Percentiles rank a stretch among this genome's conserved stretches.
Conservation (phyloP, 495 filamentous ascomycete species). For the Hyaloscypha finlandica region DNA sequence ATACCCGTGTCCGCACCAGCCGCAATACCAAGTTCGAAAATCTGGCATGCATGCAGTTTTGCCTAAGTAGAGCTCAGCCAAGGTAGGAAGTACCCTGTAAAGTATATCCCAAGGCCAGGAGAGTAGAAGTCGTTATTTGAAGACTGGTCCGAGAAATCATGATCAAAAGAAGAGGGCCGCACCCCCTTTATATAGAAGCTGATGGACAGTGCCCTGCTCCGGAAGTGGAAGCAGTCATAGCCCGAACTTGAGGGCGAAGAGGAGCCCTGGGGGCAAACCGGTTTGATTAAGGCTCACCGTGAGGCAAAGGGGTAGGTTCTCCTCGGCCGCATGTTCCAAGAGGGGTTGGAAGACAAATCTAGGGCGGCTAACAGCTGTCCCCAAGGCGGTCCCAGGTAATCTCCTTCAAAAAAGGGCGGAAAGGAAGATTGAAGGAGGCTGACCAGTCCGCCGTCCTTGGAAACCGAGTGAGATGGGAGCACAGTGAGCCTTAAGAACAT, state of each 20-base stretch:
- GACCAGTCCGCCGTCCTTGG: neutral
- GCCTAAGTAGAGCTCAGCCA: neutral
- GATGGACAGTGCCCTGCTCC: neutral
- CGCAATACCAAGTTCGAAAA: conserved; percentile 8
- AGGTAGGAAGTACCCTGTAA: neutral
- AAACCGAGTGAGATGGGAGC: neutral
- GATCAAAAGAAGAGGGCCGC: neutral
- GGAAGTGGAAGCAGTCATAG: neutral
- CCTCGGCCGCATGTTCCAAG: neutral
- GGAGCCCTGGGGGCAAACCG: neutral
- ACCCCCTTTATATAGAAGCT: neutral
- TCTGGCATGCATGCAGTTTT: conserved; percentile 1
- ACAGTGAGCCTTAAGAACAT: conserved; percentile 8
- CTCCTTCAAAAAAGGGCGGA: neutral
- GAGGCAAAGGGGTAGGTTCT: neutral
- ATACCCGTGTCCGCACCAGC: conserved; percentile 2
- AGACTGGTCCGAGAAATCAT: neutral
- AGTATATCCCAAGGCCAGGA: neutral
- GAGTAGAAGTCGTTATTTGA: neutral
- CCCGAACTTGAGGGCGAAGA: neutral
- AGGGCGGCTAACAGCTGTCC: neutral
- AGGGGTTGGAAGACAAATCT: neutral
- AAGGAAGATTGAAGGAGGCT: neutral
- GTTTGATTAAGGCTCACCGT: neutral
- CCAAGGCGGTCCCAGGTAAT: neutral